These are phyloP conservation scores for Stylosanthes scabra DNA, from an alignment of 331 rosid species.

Conservation along the genomic window DNA sequence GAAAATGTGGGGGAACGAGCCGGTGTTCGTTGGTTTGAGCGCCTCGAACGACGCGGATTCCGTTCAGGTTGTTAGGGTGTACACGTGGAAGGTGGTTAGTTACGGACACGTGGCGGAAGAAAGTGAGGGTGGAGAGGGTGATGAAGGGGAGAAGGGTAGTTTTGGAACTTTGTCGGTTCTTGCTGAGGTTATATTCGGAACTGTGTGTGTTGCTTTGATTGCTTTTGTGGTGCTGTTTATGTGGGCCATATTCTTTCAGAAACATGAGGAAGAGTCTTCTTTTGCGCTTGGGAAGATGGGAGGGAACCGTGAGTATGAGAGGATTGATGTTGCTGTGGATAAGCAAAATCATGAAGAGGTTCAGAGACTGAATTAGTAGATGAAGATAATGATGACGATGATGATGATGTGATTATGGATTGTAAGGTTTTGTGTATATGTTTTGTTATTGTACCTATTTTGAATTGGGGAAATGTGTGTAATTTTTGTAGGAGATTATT, in stretches of 20 bases:
- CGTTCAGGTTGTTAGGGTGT: slow-evolving; percentile 54
- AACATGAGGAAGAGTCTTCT: slow-evolving; percentile 35
- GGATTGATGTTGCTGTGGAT: slow-evolving; percentile 68
- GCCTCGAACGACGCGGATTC: slow-evolving; percentile 49
- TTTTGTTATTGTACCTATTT: not conserved
- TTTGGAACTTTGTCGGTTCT: slow-evolving; percentile 48
- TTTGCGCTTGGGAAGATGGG: slow-evolving; percentile 38
- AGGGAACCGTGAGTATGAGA: slow-evolving; percentile 55
- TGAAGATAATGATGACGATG: not conserved
- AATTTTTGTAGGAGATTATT: not conserved
- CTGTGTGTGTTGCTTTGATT: slow-evolving; percentile 63
- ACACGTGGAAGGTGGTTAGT: slow-evolving; percentile 63
- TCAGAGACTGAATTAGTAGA: slow-evolving; percentile 21
- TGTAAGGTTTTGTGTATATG: not conserved
- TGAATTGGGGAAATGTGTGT: not conserved
- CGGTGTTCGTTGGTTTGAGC: slow-evolving; percentile 58
- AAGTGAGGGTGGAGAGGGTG: slow-evolving; percentile 48
- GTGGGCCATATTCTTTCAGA: slow-evolving; percentile 61
- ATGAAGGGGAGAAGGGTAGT: slow-evolving; percentile 6
- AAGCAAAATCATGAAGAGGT: slow-evolving; percentile 33
- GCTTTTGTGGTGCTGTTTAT: slow-evolving; percentile 60
- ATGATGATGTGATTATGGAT: not conserved
- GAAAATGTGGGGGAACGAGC: slow-evolving; percentile 50
- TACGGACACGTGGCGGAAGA: slow-evolving; percentile 35
- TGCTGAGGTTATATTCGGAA: slow-evolving; percentile 66